phyloP scores from a whole-genome alignment of 441 rosid genomes.

The Jatropha podagrica region DNA sequence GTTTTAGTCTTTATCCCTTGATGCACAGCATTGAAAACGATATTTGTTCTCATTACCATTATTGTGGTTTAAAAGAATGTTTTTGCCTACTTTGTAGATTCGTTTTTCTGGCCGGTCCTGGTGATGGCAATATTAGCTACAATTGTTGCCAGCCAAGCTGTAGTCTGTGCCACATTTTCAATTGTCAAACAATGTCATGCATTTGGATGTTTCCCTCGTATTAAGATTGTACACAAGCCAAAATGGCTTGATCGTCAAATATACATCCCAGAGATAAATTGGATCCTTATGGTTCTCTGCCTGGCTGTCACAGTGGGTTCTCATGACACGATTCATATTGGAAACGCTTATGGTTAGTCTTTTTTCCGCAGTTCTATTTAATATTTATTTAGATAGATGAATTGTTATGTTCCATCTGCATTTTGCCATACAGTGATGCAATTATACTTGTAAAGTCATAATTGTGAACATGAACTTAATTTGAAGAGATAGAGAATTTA shows the following conservation, averaged over 20 bases:
- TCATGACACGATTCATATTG: conserved; percentile 56
- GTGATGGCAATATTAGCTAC: conserved; percentile 73
- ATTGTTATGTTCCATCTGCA: not conserved
- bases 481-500: not conserved
- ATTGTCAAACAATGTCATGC: conserved; percentile 78
- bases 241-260: conserved; percentile 78
- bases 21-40: not conserved
- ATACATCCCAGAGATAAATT: conserved; percentile 90
- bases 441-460: not conserved
- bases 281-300: conserved; percentile 87
- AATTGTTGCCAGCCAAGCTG: conserved; percentile 81
- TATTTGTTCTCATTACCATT: not conserved
- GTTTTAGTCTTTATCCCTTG: conserved; percentile 11
- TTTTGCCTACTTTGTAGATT: conserved; percentile 40
- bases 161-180: conserved; percentile 71
- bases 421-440: not conserved
- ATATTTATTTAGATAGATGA: not conserved
- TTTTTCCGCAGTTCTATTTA: not conserved
- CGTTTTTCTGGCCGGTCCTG: conserved; percentile 69
- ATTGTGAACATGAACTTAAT: not conserved
- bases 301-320: conserved; percentile 60
- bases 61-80: conserved; percentile 14
- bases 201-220: conserved; percentile 86
- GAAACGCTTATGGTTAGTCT: conserved; percentile 76
- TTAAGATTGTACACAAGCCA: conserved; percentile 84